Conservation (phyloP, 768 basidiomycete species). For the Suillus brevipes region DNA sequence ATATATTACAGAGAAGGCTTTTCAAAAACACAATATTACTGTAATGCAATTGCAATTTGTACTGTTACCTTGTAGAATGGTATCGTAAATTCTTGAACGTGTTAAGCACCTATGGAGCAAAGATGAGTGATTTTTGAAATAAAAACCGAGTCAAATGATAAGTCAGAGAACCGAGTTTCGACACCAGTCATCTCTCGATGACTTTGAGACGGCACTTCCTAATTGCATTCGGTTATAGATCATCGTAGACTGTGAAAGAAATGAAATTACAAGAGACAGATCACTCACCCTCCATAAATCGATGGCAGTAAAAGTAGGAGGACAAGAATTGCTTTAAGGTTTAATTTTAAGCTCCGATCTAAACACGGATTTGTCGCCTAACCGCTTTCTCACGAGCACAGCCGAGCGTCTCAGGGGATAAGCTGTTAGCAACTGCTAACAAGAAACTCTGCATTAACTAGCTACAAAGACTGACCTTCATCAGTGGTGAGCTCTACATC, state of each 20-base stretch:
- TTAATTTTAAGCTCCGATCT: slow-evolving; percentile 29
- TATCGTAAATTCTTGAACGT: not conserved
- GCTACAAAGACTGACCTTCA: slow-evolving; percentile 5
- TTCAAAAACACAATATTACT: slow-evolving; percentile 5
- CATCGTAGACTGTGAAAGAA: slow-evolving; percentile 20
- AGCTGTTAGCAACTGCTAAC: slow-evolving; percentile 34
- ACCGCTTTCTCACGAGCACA: slow-evolving; percentile 37
- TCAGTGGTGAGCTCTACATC: slow-evolving; percentile 27
- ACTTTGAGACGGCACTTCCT: slow-evolving; percentile 40
- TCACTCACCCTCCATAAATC: slow-evolving; percentile 23
- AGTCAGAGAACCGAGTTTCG: slow-evolving; percentile 37
- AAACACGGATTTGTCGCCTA: slow-evolving; percentile 28
- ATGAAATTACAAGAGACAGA: too few relatives aligned
- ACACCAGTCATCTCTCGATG: slow-evolving; percentile 27
- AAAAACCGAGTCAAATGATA: not conserved
- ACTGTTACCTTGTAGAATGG: not conserved
- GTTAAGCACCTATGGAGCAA: not conserved
- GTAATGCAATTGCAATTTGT: slow-evolving; percentile 3
- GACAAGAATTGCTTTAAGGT: slow-evolving; percentile 7
- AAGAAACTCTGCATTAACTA: slow-evolving; percentile 22
- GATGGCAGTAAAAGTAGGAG: not conserved
- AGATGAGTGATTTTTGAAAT: not conserved
- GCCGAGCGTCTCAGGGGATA: slow-evolving; percentile 37
- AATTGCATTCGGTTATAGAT: slow-evolving; percentile 35
- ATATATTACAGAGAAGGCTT: not conserved